Percentiles rank a stretch among this genome's conserved stretches.
Evolutionary conservation across 2,329 filamentous ascomycete species (phyloP).

Genomic region (Hirsutella minnesotensis): DNA sequence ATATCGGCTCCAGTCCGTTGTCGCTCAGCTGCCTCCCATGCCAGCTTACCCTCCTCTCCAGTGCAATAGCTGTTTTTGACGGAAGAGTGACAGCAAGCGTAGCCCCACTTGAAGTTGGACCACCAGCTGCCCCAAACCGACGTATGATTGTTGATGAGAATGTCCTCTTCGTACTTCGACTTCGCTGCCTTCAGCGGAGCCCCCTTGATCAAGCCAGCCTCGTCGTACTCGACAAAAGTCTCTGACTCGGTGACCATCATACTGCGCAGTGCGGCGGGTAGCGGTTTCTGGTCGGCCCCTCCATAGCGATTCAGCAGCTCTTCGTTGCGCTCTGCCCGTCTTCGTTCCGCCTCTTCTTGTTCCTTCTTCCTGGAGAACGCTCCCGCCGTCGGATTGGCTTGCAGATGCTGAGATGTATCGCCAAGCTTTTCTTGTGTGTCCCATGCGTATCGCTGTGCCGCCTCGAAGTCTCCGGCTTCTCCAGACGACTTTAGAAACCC

Average conservation of each 20-base stretch:
- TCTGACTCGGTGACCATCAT: conserved; percentile 70
- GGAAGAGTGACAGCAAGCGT: conserved; percentile 84
- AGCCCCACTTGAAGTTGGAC: conserved; percentile 91
- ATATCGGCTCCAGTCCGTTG: conserved; percentile 37
- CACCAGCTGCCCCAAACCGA: conserved; percentile 97
- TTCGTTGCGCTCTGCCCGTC: conserved; percentile 56
- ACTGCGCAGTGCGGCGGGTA: conserved; percentile 51
- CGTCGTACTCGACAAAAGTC: conserved; percentile 87
- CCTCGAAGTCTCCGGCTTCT: conserved; percentile 86
- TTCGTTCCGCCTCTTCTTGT: conserved; percentile 57
- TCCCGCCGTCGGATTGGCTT: conserved; percentile 92
- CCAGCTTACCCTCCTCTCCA: conserved; percentile 72
- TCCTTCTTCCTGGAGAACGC: conserved; percentile 76
- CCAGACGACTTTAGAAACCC: conserved; percentile 82
- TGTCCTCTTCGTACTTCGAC: conserved; percentile 86
- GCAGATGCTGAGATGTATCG: conserved; percentile 73
- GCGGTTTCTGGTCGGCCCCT: conserved; percentile 41
- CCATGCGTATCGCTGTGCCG: conserved; percentile 84
- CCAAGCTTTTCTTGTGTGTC: conserved; percentile 79
- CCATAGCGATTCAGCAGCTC: conserved; percentile 76
- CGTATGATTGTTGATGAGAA: conserved; percentile 81
- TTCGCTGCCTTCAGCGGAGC: conserved; percentile 62
- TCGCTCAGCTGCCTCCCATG: conserved; percentile 64
- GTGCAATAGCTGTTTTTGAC: conserved; percentile 98
- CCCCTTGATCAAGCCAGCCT: conserved; percentile 82